Conservation (phyloP, 2,329 filamentous ascomycete species). For the Cytospora mali region DNA sequence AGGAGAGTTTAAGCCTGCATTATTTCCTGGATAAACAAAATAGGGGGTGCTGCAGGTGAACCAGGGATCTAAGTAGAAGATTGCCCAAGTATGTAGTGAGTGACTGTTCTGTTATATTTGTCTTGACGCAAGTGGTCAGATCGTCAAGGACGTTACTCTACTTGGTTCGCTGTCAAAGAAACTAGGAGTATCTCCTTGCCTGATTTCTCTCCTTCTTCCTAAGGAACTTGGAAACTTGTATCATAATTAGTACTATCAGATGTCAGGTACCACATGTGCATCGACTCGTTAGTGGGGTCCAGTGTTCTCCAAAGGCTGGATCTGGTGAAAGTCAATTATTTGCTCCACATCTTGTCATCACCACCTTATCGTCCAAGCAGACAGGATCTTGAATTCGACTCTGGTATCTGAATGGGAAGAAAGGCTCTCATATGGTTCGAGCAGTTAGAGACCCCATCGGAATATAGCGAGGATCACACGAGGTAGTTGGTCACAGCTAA, state of each 20-base stretch:
- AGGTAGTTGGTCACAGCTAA: background rate
- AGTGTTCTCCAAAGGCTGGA: background rate
- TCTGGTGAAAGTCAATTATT: background rate
- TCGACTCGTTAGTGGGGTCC: background rate
- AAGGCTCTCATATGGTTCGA: background rate
- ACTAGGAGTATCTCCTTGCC: background rate
- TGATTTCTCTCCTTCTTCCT: background rate
- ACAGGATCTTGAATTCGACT: background rate
- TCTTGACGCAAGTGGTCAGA: constrained; percentile 13
- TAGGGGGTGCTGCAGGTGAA: constrained; percentile 15
- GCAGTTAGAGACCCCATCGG: background rate
- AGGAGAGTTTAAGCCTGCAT: constrained; percentile 10
- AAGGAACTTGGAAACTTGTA: background rate
- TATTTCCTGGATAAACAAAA: constrained; percentile 20
- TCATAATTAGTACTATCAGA: constrained; percentile 3
- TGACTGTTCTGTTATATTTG: constrained; percentile 12
- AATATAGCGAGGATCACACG: background rate
- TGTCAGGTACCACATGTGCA: constrained; percentile 7
- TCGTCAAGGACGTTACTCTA: constrained; percentile 5
- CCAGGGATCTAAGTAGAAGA: constrained; percentile 19
- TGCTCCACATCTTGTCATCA: background rate
- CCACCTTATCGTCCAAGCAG: background rate
- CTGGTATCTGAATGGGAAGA: background rate
- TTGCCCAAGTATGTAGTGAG: constrained; percentile 10
- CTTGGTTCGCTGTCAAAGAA: constrained; percentile 9